Evolutionary conservation across 306 rosid genomes (phyloP).

Genomic region (Erythrophleum fordii): DNA sequence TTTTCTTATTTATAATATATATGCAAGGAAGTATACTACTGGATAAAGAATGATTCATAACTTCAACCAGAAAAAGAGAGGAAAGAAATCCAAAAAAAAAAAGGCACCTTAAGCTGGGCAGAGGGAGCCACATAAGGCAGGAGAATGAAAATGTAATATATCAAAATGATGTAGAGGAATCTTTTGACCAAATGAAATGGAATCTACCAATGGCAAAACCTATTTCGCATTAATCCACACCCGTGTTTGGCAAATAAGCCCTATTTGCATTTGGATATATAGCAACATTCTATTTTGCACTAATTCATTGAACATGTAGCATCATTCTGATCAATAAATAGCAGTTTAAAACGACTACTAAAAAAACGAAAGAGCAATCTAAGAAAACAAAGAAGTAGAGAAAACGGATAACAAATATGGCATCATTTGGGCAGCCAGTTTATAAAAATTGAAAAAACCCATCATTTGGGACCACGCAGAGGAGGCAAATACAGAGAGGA

Average conservation of each 20-base stretch:
- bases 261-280: neutral
- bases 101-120: neutral
- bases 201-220: neutral
- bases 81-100: too few relatives aligned
- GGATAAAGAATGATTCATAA: neutral
- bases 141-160: conserved; percentile 15
- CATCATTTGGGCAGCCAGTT: neutral
- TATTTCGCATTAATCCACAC: neutral
- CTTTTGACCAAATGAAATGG: neutral
- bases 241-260: neutral
- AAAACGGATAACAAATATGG: neutral
- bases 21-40: neutral
- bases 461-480: neutral
- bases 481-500: neutral
- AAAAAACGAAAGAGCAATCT: neutral
- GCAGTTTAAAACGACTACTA: neutral
- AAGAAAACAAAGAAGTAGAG: neutral
- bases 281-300: neutral
- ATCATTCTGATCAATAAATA: neutral
- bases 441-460: neutral
- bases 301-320: neutral
- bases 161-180: neutral
- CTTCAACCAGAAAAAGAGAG: too few relatives aligned
- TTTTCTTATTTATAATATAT: neutral
- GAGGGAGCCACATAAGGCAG: neutral